Conservation (phyloP, 148 eudicot species). For the Fagopyrum homotropicum region DNA sequence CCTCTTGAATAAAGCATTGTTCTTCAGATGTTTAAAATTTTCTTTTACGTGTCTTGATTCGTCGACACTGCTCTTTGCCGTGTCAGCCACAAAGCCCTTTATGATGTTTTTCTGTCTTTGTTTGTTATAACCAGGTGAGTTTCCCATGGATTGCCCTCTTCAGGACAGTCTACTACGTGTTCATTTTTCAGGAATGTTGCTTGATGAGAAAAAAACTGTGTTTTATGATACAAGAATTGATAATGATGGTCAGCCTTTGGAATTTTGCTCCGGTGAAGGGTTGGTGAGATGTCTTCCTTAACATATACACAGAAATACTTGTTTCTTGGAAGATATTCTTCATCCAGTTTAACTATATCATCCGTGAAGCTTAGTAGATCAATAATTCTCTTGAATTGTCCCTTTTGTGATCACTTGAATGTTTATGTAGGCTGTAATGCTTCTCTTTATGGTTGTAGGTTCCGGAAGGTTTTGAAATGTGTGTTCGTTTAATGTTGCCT, state of each 20-base stretch:
- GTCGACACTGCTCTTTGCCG: background rate
- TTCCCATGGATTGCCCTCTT: conserved; percentile 99
- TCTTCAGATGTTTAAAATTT: background rate
- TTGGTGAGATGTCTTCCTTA: conserved; percentile 53
- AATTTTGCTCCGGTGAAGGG: conserved; percentile 97
- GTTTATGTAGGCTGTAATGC: background rate
- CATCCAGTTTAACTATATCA: background rate
- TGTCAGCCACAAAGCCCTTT: background rate
- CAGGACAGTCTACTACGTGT: conserved; percentile 84
- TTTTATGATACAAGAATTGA: conserved; percentile 86
- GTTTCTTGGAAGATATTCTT: background rate
- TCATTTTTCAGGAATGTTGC: conserved; percentile 86
- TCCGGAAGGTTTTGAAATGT: conserved; percentile 99
- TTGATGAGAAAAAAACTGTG: conserved; percentile 70
- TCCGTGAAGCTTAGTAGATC: background rate
- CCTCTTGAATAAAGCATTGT: background rate
- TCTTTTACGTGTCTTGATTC: background rate
- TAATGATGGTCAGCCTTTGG: conserved; percentile 85
- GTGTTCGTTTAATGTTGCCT: conserved; percentile 91
- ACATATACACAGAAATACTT: background rate
- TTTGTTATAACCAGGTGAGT: conserved; percentile 60
- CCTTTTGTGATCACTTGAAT: background rate
- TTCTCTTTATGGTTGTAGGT: conserved; percentile 37
- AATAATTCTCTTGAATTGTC: background rate
- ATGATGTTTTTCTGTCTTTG: background rate